Evolutionary conservation across 345 rosid genomes (phyloP), one percentile per base, ranked within the genome.

Genomic region (Clarkia xantiana): DNA sequence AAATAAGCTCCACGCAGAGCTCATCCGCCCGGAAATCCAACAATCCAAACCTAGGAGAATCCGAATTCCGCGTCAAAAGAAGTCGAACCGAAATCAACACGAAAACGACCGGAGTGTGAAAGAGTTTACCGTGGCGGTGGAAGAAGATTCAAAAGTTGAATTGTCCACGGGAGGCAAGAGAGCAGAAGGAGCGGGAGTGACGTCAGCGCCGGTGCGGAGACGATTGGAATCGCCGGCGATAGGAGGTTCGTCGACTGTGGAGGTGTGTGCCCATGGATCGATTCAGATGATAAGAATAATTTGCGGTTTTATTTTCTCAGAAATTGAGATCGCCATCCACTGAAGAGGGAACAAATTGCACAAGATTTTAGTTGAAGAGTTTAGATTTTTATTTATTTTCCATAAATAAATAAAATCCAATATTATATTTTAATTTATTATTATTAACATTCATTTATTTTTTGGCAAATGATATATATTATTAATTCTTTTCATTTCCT

Each of bases 131-230:
- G 49, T 15, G 57, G 49, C 14, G 22, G 40, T 29, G 36, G 36
- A 29, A 29, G 36, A 43, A 44, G 57, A 43, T 54, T 54, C 48
- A 54, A 40, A 10, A 29, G 36, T 29, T 19, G 18, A 53, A 53
- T 41, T 25, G 39, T n/a, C 56, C 57, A 53, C 47, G 47, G 22
- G 40, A 22, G 3, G 20, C 45, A 19, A 29, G 36, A 29, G 36
- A 29, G 36, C 51, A 9, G 23, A 45, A 15, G 14, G 36, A 15
- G 13, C 3, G 18, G 2, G 17, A 53, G 39, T 22, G 18, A 15
- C 18, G 47, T 42, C 46, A 18, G 34, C 40, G 45, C 40, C 57
- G 40, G 47, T 2, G 48, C 43, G 13, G 10, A 13, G 13, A 17
- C 38, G 40, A 16, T 13, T 2, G 39, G 36, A 45, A 42, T 42